Conservation (phyloP, 1,139 yeast species). For the Candida tropicalis region DNA sequence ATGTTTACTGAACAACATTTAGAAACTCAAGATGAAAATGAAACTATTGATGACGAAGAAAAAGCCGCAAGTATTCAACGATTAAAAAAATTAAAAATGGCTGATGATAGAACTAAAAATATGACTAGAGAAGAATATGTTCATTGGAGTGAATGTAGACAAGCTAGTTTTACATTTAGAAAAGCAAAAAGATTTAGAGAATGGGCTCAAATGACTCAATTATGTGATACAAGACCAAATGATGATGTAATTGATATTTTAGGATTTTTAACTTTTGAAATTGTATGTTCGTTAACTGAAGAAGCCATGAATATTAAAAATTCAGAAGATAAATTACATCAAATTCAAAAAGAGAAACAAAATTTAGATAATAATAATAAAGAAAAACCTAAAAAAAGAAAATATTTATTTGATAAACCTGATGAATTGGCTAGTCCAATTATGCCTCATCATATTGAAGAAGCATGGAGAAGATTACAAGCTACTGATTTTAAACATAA, state of each 20-base stretch:
- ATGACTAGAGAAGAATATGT: slow-evolving; percentile 98
- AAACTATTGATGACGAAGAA: slow-evolving; percentile 83
- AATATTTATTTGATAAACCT: slow-evolving; percentile 85
- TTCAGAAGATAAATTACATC: slow-evolving; percentile 56
- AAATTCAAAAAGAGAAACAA: slow-evolving; percentile 31
- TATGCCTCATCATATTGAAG: slow-evolving; percentile 80
- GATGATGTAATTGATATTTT: slow-evolving; percentile 96
- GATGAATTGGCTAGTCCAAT: slow-evolving; percentile 86
- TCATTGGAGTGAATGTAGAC: slow-evolving; percentile 98
- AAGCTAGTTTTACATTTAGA: slow-evolving; percentile 93
- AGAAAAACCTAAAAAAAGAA: slow-evolving; percentile 41
- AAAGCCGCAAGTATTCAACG: slow-evolving; percentile 90
- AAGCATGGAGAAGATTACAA: slow-evolving; percentile 89
- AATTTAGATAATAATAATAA: slow-evolving; percentile 23
- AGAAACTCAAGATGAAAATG: slow-evolving; percentile 77
- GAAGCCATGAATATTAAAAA: slow-evolving; percentile 83
- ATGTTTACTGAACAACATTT: slow-evolving; percentile 91
- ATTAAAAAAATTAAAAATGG: slow-evolving; percentile 81
- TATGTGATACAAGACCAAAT: slow-evolving; percentile 89
- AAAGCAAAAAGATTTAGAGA: slow-evolving; percentile 92
- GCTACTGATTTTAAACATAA: slow-evolving; percentile 58
- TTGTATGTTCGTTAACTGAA: slow-evolving; percentile 92
- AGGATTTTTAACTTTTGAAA: slow-evolving; percentile 94
- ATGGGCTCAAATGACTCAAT: slow-evolving; percentile 87
- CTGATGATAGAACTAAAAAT: slow-evolving; percentile 88